A percentile compares a stretch with the other conserved stretches of the same genome.
Evolutionary conservation across 2,329 filamentous ascomycete genomes (phyloP).

Genomic region (Amphichorda felina): DNA sequence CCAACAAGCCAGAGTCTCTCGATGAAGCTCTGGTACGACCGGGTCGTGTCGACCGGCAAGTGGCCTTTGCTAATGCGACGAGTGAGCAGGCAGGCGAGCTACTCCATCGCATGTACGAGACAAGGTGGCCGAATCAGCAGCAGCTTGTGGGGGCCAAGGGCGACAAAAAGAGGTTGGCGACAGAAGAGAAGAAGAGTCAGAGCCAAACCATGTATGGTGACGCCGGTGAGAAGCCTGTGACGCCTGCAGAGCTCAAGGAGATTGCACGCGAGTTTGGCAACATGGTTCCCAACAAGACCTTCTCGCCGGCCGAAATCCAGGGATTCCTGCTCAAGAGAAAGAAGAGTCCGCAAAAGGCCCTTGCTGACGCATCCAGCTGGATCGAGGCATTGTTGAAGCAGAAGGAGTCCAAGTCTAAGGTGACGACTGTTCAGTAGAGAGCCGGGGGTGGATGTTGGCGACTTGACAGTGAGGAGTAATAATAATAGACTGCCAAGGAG

Average conservation of each 20-base stretch:
- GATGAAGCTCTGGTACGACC: conserved; percentile 65
- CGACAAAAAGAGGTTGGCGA: neutral
- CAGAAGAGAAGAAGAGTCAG: conserved; percentile 2
- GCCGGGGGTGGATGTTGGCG: no score
- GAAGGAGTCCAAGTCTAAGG: conserved; percentile 36
- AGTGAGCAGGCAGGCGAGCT: conserved; percentile 41
- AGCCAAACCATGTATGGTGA: neutral
- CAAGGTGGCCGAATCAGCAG: conserved; percentile 10
- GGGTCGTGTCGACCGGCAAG: conserved; percentile 59
- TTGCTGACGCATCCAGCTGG: conserved; percentile 41
- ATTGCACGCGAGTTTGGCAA: conserved; percentile 38
- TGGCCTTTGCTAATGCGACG: conserved; percentile 50
- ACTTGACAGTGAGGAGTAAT: no score
- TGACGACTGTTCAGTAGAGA: conserved; percentile 32
- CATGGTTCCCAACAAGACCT: conserved; percentile 36
- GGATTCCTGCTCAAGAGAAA: conserved; percentile 53
- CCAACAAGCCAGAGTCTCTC: conserved; percentile 61
- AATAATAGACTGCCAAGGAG: no score
- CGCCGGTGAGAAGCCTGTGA: conserved; percentile 6
- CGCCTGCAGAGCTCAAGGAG: conserved; percentile 24
- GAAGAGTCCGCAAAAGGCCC: conserved; percentile 41
- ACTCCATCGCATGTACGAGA: conserved; percentile 50
- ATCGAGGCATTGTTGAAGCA: conserved; percentile 36
- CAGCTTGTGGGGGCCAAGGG: neutral
- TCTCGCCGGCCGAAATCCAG: conserved; percentile 52